phyloP scores from a whole-genome alignment of 495 filamentous ascomycete genomes.

The Glutinoglossum americanum region DNA sequence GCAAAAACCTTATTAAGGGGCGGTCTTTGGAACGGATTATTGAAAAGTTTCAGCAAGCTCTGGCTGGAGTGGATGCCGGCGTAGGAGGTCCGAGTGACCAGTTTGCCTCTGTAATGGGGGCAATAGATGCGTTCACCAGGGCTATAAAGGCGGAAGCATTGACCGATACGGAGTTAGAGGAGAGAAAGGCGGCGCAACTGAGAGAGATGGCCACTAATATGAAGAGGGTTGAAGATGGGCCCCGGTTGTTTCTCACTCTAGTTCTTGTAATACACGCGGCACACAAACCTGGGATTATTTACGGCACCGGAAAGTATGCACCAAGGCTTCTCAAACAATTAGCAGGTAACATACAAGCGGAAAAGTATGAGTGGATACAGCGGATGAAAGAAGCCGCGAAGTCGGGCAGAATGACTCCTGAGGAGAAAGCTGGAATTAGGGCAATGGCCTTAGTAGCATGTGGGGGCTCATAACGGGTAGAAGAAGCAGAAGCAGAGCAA shows the following conservation, averaged over 20 bases:
- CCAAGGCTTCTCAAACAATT: constrained; percentile 15
- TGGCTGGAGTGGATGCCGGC: not conserved
- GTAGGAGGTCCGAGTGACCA: not conserved
- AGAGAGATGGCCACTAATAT: constrained; percentile 11
- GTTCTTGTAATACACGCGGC: constrained; percentile 11
- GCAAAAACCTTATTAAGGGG: not conserved
- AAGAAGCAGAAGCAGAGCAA: not conserved
- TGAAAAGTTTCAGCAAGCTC: not conserved
- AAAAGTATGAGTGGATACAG: constrained; percentile 11
- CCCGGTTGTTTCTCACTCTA: constrained; percentile 14
- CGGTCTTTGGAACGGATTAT: not conserved
- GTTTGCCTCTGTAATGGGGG: not conserved
- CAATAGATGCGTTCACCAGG: not conserved
- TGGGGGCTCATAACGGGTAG: not conserved
- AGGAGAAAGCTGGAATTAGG: not conserved
- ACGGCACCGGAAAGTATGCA: constrained; percentile 14
- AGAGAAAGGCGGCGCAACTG: constrained; percentile 1
- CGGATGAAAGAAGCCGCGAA: constrained; percentile 13
- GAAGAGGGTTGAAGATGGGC: constrained; percentile 11
- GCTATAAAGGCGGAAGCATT: not conserved
- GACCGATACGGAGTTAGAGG: not conserved
- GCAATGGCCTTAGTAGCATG: not conserved
- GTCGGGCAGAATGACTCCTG: constrained; percentile 6
- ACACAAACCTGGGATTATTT: constrained; percentile 10
- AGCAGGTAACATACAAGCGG: constrained; percentile 4